Evolutionary conservation across 2,329 filamentous ascomycete genomes (phyloP).

Genomic region (Verticillium alfalfae): DNA sequence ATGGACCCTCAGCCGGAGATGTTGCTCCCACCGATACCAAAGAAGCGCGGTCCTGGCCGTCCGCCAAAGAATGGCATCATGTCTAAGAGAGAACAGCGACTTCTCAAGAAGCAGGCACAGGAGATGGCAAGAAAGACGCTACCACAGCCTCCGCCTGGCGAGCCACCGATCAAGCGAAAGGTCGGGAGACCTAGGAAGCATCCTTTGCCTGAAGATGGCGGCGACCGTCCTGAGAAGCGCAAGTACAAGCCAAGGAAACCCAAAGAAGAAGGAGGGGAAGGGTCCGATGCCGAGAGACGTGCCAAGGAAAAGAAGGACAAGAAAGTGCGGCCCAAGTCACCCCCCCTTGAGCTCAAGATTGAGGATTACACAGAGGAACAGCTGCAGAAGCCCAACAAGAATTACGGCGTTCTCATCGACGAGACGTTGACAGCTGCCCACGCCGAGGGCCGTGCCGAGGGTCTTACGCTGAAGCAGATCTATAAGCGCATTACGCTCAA

Average conservation of each 20-base stretch:
- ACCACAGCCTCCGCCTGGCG: slow-evolving; percentile 38
- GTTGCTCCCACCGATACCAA: slow-evolving; percentile 29
- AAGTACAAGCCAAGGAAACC: slow-evolving; percentile 61
- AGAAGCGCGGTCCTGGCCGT: slow-evolving; percentile 71
- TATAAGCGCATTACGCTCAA: slow-evolving; percentile 55
- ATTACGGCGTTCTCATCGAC: slow-evolving; percentile 56
- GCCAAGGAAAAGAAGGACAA: slow-evolving; percentile 55
- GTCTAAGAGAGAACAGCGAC: slow-evolving; percentile 68
- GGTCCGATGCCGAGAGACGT: slow-evolving; percentile 50
- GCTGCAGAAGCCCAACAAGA: slow-evolving; percentile 56
- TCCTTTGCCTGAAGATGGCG: slow-evolving; percentile 50
- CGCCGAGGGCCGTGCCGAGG: slow-evolving; percentile 39
- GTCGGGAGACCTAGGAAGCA: slow-evolving; percentile 62
- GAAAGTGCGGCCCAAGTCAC: slow-evolving; percentile 54
- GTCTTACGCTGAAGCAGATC: slow-evolving; percentile 53
- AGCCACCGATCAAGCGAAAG: slow-evolving; percentile 55
- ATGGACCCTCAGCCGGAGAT: slow-evolving; percentile 9
- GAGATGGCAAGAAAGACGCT: slow-evolving; percentile 47
- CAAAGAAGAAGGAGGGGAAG: slow-evolving; percentile 50
- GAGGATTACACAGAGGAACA: slow-evolving; percentile 54
- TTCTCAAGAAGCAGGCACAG: slow-evolving; percentile 54
- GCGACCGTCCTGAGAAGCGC: slow-evolving; percentile 54
- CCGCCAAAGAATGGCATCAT: slow-evolving; percentile 80
- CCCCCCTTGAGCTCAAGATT: slow-evolving; percentile 48
- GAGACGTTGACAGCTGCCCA: slow-evolving; percentile 51